Evolutionary conservation across 2,329 filamentous ascomycete species (phyloP), one percentile per base, ranked within the genome.

Genomic region (Cladophialophora immunda): DNA sequence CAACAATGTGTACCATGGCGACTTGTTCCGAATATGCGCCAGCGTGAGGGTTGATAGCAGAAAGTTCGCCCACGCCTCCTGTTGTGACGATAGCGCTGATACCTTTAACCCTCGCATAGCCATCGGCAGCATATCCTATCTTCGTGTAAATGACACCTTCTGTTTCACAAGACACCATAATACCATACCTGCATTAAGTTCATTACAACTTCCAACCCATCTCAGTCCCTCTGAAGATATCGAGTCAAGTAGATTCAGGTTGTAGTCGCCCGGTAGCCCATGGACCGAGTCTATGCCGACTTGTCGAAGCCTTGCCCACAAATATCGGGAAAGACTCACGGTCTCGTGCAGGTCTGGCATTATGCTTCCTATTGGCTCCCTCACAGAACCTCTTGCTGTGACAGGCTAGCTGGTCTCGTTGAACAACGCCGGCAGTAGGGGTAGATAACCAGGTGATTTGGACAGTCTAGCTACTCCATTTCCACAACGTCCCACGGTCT

Each of bases 71-170:
- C 84, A 83, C 27, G 82, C 78, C 19, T 88, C 75, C 71, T 86
- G 86, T 75, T 88, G 86, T 62, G 27, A 88, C 1, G 85, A 65
- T 30, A 2, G 62, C 62, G 25, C 4, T 9, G 19, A 65, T 53
- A 2, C 62, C 62, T 19, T 65, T 59, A 66, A 91, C 84, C 69
- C 90, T 86, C 62, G 90, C 90, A 75, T 93, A 93, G 22, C 90
- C 90, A 79, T 93, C 91, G n/a, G 91, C 89, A 32, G 91, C 90
- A 73, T 93, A 93, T n/a, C n/a, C n/a, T n/a, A n/a, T n/a, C n/a
- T n/a, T n/a, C n/a, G n/a, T n/a, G n/a, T n/a, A n/a, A n/a, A n/a
- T n/a, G n/a, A n/a, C n/a, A n/a, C n/a, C n/a, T n/a, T n/a, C n/a
- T n/a, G n/a, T n/a, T n/a, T n/a, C n/a, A n/a, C n/a, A n/a, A n/a